Evolutionary conservation across 306 rosid genomes (phyloP).

Genomic region (Gillenia trifoliata): DNA sequence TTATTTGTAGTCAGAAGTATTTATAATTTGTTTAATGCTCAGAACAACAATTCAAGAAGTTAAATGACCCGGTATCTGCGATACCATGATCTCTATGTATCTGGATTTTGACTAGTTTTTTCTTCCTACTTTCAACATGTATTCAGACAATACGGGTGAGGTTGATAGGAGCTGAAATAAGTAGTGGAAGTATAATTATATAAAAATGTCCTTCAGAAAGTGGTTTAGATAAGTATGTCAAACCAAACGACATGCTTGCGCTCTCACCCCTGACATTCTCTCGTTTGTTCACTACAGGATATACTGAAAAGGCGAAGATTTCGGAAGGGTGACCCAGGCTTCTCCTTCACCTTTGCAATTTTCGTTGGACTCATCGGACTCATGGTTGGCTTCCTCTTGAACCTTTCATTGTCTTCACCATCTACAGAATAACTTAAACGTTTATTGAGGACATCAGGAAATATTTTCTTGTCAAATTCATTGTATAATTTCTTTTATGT

Average conservation of each 20-base stretch:
- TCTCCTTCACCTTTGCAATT: slow-evolving; percentile 65
- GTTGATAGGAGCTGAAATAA: not conserved
- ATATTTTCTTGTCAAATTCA: slow-evolving; percentile 10
- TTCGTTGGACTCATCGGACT: slow-evolving; percentile 76
- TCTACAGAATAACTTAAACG: slow-evolving; percentile 15
- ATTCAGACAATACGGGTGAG: not conserved
- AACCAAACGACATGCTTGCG: not conserved
- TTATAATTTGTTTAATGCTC: not conserved
- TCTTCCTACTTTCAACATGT: not conserved
- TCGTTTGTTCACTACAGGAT: slow-evolving; percentile 45
- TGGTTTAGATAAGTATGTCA: not conserved
- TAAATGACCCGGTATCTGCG: not conserved
- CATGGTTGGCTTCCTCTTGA: slow-evolving; percentile 79
- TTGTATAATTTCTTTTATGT: slow-evolving; percentile 13
- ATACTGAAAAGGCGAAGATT: slow-evolving; percentile 55
- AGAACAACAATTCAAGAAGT: not conserved
- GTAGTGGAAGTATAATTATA: not conserved
- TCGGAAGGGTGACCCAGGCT: slow-evolving; percentile 60
- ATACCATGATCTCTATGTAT: not conserved
- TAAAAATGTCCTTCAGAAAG: not conserved
- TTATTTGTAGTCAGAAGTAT: not conserved
- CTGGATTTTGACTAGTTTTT: not conserved
- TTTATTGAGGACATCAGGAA: not conserved
- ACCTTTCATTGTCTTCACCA: slow-evolving; percentile 60
- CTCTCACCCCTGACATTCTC: not conserved